Conservation (phyloP, 139 green algal genomes). For the Chlamydomonas incerta region DNA sequence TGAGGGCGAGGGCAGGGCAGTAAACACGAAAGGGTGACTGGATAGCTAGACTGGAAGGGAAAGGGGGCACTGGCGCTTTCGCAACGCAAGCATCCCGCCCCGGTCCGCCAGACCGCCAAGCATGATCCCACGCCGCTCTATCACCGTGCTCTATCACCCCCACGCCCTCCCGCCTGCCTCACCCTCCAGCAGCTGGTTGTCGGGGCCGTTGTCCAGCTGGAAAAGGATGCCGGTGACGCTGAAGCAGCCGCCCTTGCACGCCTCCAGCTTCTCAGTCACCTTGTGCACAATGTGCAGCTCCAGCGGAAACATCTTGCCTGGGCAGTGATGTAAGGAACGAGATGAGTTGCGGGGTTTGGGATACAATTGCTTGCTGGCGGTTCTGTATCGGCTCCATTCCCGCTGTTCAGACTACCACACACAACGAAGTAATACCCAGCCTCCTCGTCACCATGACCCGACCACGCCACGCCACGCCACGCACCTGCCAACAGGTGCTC, state of each 20-base stretch:
- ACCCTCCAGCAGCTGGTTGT: slow-evolving; percentile 35
- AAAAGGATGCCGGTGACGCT: slow-evolving; percentile 35
- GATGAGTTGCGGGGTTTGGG: background rate
- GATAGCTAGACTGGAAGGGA: no score
- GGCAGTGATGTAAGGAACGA: background rate
- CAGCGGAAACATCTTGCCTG: slow-evolving; percentile 7
- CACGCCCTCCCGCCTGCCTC: slow-evolving; percentile 22
- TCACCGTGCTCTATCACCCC: slow-evolving; percentile 2
- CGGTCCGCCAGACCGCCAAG: no score
- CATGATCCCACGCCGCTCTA: no score
- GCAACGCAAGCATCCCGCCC: no score
- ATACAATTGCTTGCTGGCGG: background rate
- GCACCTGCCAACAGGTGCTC: slow-evolving; percentile 5
- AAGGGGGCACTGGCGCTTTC: no score
- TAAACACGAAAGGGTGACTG: no score
- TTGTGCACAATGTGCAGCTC: slow-evolving; percentile 52
- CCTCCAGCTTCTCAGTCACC: slow-evolving; percentile 20
- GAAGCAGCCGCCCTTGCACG: slow-evolving; percentile 38
- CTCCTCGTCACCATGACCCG: no score
- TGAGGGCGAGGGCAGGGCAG: no score
- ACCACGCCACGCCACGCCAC: background rate
- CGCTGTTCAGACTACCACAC: background rate
- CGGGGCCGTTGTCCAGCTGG: slow-evolving; percentile 2
- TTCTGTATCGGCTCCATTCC: no score
- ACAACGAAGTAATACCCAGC: no score